A percentile compares a stretch with the other conserved stretches of the same genome.
These are phyloP conservation scores for Pseudocercospora musae DNA, from an alignment of 2,329 filamentous ascomycete genomes.

Conservation along the genomic window DNA sequence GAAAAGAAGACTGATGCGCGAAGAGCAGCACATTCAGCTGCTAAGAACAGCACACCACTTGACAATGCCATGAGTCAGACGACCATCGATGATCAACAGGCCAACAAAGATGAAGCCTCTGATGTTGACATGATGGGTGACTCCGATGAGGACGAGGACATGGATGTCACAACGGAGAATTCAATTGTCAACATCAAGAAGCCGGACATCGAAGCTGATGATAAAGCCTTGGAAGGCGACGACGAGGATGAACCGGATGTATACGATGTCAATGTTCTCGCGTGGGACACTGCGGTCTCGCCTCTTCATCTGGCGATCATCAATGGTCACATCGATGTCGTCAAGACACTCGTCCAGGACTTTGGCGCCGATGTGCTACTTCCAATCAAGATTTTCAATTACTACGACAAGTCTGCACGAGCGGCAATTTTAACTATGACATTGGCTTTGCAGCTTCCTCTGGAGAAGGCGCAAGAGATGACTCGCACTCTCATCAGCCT, in stretches of 20 bases:
- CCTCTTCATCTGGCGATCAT: constrained; percentile 77
- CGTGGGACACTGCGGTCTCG: constrained; percentile 73
- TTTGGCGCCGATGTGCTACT: constrained; percentile 76
- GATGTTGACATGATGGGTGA: constrained; percentile 49
- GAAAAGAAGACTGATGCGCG: constrained; percentile 45
- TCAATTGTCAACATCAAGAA: constrained; percentile 68
- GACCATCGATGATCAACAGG: background rate
- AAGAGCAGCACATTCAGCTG: constrained; percentile 37
- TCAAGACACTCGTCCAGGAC: constrained; percentile 63
- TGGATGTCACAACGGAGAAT: constrained; percentile 52
- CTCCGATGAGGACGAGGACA: constrained; percentile 36
- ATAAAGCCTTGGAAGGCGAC: constrained; percentile 46
- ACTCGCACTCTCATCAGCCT: constrained; percentile 62
- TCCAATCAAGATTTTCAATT: constrained; percentile 64
- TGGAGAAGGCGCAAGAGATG: constrained; percentile 64
- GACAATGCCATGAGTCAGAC: constrained; percentile 15
- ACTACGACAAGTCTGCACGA: constrained; percentile 47
- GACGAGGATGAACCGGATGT: constrained; percentile 70
- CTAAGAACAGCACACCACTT: constrained; percentile 15
- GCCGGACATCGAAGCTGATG: constrained; percentile 29
- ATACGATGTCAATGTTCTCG: constrained; percentile 72
- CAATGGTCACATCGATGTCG: constrained; percentile 65
- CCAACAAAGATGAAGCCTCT: constrained; percentile 37
- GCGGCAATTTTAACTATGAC: constrained; percentile 67
- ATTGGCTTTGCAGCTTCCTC: constrained; percentile 63